A percentile compares a stretch with the other conserved stretches of the same genome.
These are phyloP conservation scores for Cryptosporidium sp. DNA, from an alignment of 169 alveolate species.

Conservation along the genomic window DNA sequence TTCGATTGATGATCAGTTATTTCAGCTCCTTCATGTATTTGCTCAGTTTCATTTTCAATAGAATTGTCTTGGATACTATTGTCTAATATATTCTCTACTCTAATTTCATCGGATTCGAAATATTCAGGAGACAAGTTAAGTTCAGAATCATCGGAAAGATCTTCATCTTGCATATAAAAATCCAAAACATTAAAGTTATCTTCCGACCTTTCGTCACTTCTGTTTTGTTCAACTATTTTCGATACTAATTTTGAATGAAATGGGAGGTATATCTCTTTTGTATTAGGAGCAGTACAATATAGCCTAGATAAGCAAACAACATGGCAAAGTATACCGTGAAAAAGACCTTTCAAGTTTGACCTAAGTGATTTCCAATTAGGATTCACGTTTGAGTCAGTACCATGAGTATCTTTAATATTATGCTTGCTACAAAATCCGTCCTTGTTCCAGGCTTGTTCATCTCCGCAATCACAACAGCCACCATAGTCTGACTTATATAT, in stretches of 20 bases:
- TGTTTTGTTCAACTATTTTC: conserved; percentile 11
- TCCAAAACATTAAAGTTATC: conserved; percentile 10
- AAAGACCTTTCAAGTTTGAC: not conserved
- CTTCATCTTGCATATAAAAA: conserved; percentile 1
- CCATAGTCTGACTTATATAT: conserved; percentile 79
- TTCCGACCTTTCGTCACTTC: not conserved
- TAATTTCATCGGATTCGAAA: not conserved
- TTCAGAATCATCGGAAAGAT: conserved; percentile 12
- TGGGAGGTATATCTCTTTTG: conserved; percentile 47
- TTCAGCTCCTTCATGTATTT: not conserved
- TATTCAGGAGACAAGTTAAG: not conserved
- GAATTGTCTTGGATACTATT: not conserved
- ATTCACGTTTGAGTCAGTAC: not conserved
- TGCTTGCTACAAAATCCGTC: conserved; percentile 77
- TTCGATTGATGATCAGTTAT: not conserved
- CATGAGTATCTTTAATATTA: not conserved
- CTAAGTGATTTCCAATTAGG: not conserved
- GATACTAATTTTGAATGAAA: conserved; percentile 50
- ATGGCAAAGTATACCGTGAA: conserved; percentile 58
- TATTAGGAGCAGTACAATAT: conserved; percentile 29
- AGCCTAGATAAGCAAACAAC: conserved; percentile 44
- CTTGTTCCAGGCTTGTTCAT: conserved; percentile 77
- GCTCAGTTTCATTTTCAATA: not conserved
- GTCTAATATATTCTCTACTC: not conserved
- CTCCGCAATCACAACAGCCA: conserved; percentile 83